Conservation (phyloP, 208 protist species). For the Leishmania amazonensis region DNA sequence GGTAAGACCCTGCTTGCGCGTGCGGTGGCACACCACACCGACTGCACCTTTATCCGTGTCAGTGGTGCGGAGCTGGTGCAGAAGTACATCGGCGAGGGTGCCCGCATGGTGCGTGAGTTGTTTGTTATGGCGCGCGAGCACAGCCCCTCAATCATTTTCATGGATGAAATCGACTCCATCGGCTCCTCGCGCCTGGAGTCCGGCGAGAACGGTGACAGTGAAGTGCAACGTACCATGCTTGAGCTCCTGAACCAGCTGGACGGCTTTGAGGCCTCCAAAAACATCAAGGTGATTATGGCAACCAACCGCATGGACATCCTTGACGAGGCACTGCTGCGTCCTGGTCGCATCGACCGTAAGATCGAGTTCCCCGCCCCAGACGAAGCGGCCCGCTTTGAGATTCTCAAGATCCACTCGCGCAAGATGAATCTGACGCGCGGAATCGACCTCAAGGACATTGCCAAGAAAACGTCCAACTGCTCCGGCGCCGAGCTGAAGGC, state of each 20-base stretch:
- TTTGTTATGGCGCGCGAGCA: slow-evolving; percentile 99
- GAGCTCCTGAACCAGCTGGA: slow-evolving; percentile 99
- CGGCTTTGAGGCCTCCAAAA: slow-evolving; percentile 99
- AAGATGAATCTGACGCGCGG: slow-evolving; percentile 99
- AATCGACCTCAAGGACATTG: slow-evolving; percentile 98
- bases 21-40: slow-evolving; percentile 99
- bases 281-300: slow-evolving; percentile 99
- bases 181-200: slow-evolving; percentile 94
- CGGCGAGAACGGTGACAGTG: slow-evolving; percentile 91
- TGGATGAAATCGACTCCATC: slow-evolving; percentile 99
- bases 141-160: slow-evolving; percentile 99
- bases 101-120: slow-evolving; percentile 99
- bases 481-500: slow-evolving; percentile 99
- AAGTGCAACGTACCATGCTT: slow-evolving; percentile 99
- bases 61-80: slow-evolving; percentile 99
- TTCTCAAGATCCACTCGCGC: slow-evolving; percentile 99
- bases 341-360: slow-evolving; percentile 99
- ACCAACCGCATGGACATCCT: slow-evolving; percentile 99
- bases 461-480: slow-evolving; percentile 96
- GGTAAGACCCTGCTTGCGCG: slow-evolving; percentile 99
- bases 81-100: slow-evolving; percentile 99
- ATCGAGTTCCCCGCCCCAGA: slow-evolving; percentile 99
- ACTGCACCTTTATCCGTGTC: slow-evolving; percentile 99
- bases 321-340: slow-evolving; percentile 98
- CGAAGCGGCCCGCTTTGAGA: slow-evolving; percentile 94